Conservation (phyloP, 805 yeast genomes). For the Nakazawaea laoshanensis region DNA sequence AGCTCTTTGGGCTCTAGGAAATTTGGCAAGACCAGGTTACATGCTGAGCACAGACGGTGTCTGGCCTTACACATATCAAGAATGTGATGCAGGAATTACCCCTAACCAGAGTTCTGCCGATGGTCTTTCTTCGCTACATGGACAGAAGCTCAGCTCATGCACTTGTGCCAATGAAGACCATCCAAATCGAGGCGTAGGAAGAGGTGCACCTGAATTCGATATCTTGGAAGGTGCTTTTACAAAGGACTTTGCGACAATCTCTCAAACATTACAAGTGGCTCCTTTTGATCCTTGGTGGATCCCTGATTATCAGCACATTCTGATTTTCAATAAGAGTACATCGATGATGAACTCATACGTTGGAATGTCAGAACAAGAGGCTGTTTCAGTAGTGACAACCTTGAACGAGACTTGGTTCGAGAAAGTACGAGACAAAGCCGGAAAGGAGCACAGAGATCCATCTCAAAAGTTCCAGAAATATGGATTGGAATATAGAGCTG, state of each 20-base stretch:
- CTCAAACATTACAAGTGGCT: slow-evolving; percentile 34
- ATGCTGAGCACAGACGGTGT: slow-evolving; percentile 73
- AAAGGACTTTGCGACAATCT: slow-evolving; percentile 12
- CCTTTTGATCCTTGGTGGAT: slow-evolving; percentile 35
- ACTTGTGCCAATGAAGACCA: slow-evolving; percentile 71
- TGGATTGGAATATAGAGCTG: slow-evolving; percentile 27
- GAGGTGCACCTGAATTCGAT: slow-evolving; percentile 91
- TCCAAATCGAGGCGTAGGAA: slow-evolving; percentile 71
- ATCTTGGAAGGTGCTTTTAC: slow-evolving; percentile 52
- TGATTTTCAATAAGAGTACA: slow-evolving; percentile 19
- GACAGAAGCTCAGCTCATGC: slow-evolving; percentile 66
- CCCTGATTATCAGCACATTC: slow-evolving; percentile 29
- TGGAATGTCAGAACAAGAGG: slow-evolving; percentile 31
- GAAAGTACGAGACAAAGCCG: slow-evolving; percentile 3
- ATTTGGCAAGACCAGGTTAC: slow-evolving; percentile 78
- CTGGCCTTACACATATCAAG: slow-evolving; percentile 79
- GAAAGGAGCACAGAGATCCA: slow-evolving; percentile 3
- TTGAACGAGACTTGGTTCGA: slow-evolving; percentile 29
- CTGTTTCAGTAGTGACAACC: slow-evolving; percentile 27
- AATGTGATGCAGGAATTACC: slow-evolving; percentile 82
- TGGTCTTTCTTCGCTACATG: slow-evolving; percentile 72
- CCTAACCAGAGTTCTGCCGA: slow-evolving; percentile 78
- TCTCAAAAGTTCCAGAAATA: slow-evolving; percentile 21
- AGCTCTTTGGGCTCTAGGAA: slow-evolving; percentile 83
- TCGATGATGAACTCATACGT: slow-evolving; percentile 29